Evolutionary conservation across 2,329 filamentous ascomycete genomes (phyloP).

Genomic region (Trichoderma endophyticum): DNA sequence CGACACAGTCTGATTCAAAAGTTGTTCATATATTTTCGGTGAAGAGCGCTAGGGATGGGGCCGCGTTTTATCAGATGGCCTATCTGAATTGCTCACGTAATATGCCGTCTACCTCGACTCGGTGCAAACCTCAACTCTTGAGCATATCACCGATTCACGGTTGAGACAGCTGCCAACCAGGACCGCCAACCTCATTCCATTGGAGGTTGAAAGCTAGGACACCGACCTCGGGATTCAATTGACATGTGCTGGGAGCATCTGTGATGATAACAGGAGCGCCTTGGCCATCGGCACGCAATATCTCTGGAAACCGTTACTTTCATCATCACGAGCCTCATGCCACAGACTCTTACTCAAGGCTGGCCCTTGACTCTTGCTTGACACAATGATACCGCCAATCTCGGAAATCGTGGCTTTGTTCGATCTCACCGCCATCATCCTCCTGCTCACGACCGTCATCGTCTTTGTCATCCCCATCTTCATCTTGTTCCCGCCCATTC

Average conservation of each 20-base stretch:
- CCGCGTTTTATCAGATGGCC: neutral
- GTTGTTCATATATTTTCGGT: neutral
- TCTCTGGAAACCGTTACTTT: neutral
- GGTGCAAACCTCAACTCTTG: neutral
- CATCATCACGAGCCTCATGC: neutral
- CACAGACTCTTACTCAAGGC: neutral
- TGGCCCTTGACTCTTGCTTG: neutral
- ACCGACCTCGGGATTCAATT: neutral
- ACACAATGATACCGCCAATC: constrained; percentile 25
- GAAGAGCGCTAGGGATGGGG: neutral
- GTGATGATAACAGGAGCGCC: neutral
- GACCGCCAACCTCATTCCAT: neutral
- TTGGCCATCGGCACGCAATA: neutral
- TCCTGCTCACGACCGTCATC: constrained; percentile 43
- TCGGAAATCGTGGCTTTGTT: constrained; percentile 26
- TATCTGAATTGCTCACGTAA: constrained; percentile 7
- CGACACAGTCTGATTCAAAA: neutral
- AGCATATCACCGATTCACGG: neutral
- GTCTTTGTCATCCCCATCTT: constrained; percentile 54
- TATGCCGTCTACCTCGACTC: neutral
- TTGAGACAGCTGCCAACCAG: neutral
- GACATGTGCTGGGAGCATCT: neutral
- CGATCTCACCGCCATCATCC: constrained; percentile 34
- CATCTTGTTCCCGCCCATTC: constrained; percentile 53
- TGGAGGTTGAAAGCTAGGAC: neutral